Evolutionary conservation across 805 yeast genomes (phyloP).

Genomic region (Barnettozyma vustinii): DNA sequence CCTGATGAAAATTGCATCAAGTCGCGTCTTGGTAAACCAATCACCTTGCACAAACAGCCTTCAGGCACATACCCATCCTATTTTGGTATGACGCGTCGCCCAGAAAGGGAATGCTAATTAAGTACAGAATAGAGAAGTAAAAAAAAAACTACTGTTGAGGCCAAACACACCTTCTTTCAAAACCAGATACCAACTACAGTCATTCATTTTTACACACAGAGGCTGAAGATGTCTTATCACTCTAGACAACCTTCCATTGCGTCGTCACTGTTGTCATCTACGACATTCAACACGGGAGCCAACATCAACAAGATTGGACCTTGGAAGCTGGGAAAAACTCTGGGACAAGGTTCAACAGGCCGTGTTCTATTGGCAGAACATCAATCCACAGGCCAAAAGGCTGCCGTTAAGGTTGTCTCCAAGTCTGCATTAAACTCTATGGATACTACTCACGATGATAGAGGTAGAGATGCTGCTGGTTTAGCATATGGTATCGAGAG

Average conservation of each 20-base stretch:
- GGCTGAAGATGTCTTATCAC: conserved; percentile 27
- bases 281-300: conserved; percentile 39
- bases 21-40: background rate
- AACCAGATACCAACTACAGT: conserved; percentile 7
- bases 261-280: conserved; percentile 45
- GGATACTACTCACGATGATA: conserved; percentile 30
- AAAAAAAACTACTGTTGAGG: background rate
- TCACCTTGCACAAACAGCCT: background rate
- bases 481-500: conserved; percentile 95
- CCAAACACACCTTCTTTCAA: background rate
- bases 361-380: conserved; percentile 73
- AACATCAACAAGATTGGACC: conserved; percentile 57
- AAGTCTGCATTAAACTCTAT: conserved; percentile 45
- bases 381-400: conserved; percentile 61
- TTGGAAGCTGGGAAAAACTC: conserved; percentile 73
- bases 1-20: background rate
- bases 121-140: background rate
- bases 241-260: conserved; percentile 58
- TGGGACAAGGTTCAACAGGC: conserved; percentile 82
- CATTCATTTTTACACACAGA: conserved; percentile 3
- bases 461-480: conserved; percentile 46
- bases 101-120: conserved; percentile 1
- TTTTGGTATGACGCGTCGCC: background rate
- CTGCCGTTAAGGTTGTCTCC: conserved; percentile 81
- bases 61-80: background rate